Evolutionary conservation across 495 filamentous ascomycete species (phyloP).

Genomic region (Durotheca rogersii): DNA sequence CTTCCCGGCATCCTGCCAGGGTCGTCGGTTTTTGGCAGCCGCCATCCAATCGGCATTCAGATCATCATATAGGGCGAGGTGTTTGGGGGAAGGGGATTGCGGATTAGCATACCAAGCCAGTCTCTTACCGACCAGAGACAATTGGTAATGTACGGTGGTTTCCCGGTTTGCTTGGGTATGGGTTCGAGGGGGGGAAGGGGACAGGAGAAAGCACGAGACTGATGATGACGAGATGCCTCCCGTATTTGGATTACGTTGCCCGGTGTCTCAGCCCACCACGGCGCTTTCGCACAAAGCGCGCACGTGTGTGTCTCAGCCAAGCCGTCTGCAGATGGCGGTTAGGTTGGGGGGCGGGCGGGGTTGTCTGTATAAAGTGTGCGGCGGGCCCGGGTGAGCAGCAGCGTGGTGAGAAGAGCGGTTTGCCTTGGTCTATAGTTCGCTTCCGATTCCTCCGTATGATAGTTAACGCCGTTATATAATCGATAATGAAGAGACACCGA

Average conservation of each 20-base stretch:
- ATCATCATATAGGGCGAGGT: conserved; percentile 22
- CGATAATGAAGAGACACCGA: too few species aligned
- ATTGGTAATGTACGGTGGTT: conserved; percentile 7
- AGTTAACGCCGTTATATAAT: conserved; percentile 16
- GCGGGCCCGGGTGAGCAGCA: conserved; percentile 1
- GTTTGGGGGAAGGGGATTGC: conserved; percentile 21
- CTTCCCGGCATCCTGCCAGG: not conserved
- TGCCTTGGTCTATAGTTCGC: too few species aligned
- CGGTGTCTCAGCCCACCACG: not conserved
- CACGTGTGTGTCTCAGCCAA: too few species aligned
- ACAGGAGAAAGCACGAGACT: conserved; percentile 5
- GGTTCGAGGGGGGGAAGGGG: not conserved
- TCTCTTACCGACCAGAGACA: conserved; percentile 23
- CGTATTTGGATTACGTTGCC: not conserved
- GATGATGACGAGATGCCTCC: not conserved
- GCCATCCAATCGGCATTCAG: too few species aligned
- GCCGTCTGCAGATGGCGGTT: too few species aligned
- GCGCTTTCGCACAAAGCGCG: too few species aligned
- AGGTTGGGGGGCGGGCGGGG: not conserved
- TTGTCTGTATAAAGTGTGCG: not conserved
- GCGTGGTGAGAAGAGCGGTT: conserved; percentile 3
- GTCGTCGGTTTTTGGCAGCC: conserved; percentile 1
- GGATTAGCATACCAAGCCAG: conserved; percentile 25
- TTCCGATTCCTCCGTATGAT: conserved; percentile 18
- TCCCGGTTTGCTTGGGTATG: conserved; percentile 24